phyloP scores from a whole-genome alignment of 805 yeast genomes.

The Starmerella gropengiesseri region DNA sequence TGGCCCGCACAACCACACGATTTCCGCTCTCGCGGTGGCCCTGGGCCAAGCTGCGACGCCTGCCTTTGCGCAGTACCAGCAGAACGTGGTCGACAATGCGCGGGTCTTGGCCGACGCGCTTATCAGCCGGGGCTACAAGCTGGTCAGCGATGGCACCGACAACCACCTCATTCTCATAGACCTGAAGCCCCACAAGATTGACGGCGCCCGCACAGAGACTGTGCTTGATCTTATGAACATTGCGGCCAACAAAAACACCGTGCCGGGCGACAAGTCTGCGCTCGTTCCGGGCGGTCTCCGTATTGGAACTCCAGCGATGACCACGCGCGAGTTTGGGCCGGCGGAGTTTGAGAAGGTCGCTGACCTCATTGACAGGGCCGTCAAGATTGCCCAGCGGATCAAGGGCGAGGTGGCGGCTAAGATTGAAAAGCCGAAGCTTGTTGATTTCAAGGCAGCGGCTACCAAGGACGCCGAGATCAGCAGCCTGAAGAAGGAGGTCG shows the following conservation, averaged over 20 bases:
- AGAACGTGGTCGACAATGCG: conserved; percentile 72
- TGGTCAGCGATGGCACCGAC: conserved; percentile 91
- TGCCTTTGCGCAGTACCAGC: conserved; percentile 78
- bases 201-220: conserved; percentile 92
- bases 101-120: conserved; percentile 62
- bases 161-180: conserved; percentile 83
- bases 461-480: conserved; percentile 46
- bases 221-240: conserved; percentile 82
- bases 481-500: conserved; percentile 52
- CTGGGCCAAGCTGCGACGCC: conserved; percentile 84
- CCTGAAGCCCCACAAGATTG: conserved; percentile 66
- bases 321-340: conserved; percentile 81
- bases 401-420: conserved; percentile 56
- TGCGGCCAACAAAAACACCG: conserved; percentile 91
- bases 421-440: conserved; percentile 44
- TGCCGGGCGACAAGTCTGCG: conserved; percentile 94
- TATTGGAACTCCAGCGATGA: conserved; percentile 98
- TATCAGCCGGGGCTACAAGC: conserved; percentile 50
- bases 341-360: conserved; percentile 75
- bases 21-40: conserved; percentile 91
- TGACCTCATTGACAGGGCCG: conserved; percentile 67
- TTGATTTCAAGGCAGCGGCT: conserved; percentile 62
- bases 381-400: conserved; percentile 53
- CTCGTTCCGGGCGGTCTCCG: conserved; percentile 92
- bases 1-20: conserved; percentile 98